Base-by-base conservation (phyloP, 1,284 basidiomycete species). In the Melampsora americana region DNA sequence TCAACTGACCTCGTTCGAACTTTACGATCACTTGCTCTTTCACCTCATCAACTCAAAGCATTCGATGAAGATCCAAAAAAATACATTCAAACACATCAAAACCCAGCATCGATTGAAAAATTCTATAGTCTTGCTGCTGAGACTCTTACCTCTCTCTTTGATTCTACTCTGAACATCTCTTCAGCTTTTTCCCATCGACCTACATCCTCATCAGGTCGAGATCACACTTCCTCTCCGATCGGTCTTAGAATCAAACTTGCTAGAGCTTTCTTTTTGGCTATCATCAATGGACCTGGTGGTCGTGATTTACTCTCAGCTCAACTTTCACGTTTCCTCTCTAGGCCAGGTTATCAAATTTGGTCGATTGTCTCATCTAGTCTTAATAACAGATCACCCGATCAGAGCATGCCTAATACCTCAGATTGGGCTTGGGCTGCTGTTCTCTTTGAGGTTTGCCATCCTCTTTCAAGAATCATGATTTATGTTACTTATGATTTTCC, bases 361-460 rank as follows among this genome's bases (percentile, higher is more conserved):
- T 59, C 53, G 1, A 59, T 59, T 26, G 42, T 44, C 42, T 44
- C 42, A 44, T 44, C 42, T 44, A 12, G 42, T 44, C 23, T 23
- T 23, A 7, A 59, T 20, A 23, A 59, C 18, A 9, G 53, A 28
- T 59, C 53, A 23, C 11, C 23, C 6, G 23, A 23, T 26, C 23
- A 23, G 11, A 23, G 23, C 6, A 59, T 23, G 7, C n/a, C 28
- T 28, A 23, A 59, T 11, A 59, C 53, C 6, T 59, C n/a, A 23
- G 53, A 59, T 59, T 59, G 53, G 53, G 53, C 53, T 59, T 59
- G 53, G 53, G 53, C 53, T 59, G 23, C 53, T 59, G 53, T 59
- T 59, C 53, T 59, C 28, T 59, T 59, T 28, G 53, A 59, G 28
- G 53, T 59, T 28, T 14, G 53, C 28, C 11, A 23, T 28, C n/a